Conservation (phyloP, 257 asterid genomes). For the Penstemon eatonii region DNA sequence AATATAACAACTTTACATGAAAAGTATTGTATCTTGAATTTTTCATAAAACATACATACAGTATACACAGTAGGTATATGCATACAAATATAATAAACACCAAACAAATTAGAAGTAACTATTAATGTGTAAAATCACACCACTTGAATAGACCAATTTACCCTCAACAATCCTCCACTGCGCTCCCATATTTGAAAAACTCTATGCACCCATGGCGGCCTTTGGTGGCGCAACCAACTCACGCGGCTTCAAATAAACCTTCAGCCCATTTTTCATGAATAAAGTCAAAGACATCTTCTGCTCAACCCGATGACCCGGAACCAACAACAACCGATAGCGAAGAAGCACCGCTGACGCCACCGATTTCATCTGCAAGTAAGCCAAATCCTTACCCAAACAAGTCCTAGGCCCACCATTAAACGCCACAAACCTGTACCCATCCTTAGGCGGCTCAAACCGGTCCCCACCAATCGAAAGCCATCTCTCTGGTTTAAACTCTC, state of each 20-base stretch:
- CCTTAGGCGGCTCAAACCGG: constrained; percentile 66
- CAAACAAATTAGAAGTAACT: neutral
- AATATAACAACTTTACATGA: too few species aligned
- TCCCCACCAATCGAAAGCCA: constrained; percentile 63
- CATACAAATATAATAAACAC: constrained; percentile 13
- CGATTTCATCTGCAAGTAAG: constrained; percentile 86
- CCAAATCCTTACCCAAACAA: constrained; percentile 84
- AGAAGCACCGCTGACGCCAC: constrained; percentile 81
- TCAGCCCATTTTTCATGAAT: constrained; percentile 73
- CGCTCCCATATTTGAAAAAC: neutral
- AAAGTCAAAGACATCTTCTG: constrained; percentile 86
- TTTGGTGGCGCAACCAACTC: constrained; percentile 36
- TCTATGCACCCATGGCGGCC: constrained; percentile 40
- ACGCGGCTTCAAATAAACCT: constrained; percentile 54
- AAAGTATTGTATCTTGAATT: neutral
- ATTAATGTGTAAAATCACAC: neutral
- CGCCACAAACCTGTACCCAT: constrained; percentile 66
- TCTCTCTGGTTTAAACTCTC: constrained; percentile 84
- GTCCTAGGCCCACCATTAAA: constrained; percentile 86
- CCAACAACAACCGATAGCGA: constrained; percentile 58
- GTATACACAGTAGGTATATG: neutral
- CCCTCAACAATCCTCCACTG: neutral
- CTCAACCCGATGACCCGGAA: constrained; percentile 78
- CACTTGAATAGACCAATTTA: neutral
- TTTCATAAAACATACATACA: neutral